Percentiles rank a stretch among this genome's conserved stretches.
phyloP scores from a whole-genome alignment of 345 rosid genomes.

The Lenwebbia sp. region DNA sequence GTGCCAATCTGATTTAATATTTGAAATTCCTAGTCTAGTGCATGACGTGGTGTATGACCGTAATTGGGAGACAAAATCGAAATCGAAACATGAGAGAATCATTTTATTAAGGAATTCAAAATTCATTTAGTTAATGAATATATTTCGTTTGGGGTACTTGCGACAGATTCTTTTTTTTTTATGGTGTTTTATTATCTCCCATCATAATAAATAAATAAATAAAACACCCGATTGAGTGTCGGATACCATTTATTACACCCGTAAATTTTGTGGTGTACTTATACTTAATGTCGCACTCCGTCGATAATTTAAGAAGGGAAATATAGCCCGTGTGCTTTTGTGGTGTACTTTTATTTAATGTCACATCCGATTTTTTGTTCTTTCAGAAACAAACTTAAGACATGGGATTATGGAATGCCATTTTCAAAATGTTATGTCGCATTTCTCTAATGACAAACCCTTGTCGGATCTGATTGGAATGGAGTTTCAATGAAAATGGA shows the following conservation, averaged over 20 bases:
- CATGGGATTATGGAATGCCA: neutral
- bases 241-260: neutral
- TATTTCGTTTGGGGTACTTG: neutral
- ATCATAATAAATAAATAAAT: too few relatives aligned
- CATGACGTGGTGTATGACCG: neutral
- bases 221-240: neutral
- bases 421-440: neutral
- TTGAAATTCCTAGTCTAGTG: neutral
- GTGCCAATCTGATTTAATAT: neutral
- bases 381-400: neutral
- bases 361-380: too few relatives aligned
- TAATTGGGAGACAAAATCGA: neutral
- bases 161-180: neutral
- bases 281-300: neutral
- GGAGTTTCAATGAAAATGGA: neutral
- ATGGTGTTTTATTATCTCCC: too few relatives aligned
- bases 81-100: neutral
- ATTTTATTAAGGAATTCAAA: neutral
- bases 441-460: neutral
- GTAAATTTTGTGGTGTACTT: neutral
- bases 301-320: neutral
- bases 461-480: fast-evolving
- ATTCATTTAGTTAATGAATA: neutral
- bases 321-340: neutral
- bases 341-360: too few relatives aligned